A percentile compares a stretch with the other conserved stretches of the same genome.
These are phyloP conservation scores for Mycena alexandri DNA, from an alignment of 768 basidiomycete species.

Conservation along the genomic window DNA sequence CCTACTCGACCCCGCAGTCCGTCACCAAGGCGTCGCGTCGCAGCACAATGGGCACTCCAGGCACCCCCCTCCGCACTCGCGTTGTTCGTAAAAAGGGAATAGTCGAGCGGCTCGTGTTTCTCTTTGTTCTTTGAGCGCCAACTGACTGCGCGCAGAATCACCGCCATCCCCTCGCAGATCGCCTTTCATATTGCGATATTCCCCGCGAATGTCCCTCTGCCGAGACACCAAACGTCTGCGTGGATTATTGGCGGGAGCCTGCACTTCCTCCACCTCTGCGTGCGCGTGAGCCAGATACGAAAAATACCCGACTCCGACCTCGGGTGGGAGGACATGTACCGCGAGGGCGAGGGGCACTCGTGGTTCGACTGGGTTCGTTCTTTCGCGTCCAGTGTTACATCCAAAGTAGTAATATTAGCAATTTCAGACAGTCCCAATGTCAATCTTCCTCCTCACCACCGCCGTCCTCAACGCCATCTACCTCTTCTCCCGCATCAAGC, in stretches of 20 bases:
- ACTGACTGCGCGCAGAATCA: slow-evolving; percentile 57
- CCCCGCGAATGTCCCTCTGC: slow-evolving; percentile 84
- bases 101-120: slow-evolving; percentile 65
- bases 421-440: slow-evolving; percentile 73
- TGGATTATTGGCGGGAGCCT: slow-evolving; percentile 72
- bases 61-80: slow-evolving; percentile 61
- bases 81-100: slow-evolving; percentile 75
- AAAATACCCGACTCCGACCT: slow-evolving; percentile 73
- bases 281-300: slow-evolving; percentile 70
- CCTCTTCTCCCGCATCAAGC: slow-evolving; percentile 75
- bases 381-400: slow-evolving; percentile 14
- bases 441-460: slow-evolving; percentile 64
- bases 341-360: slow-evolving; percentile 69
- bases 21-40: slow-evolving; percentile 57
- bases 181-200: slow-evolving; percentile 86
- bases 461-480: slow-evolving; percentile 74
- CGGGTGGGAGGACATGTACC: slow-evolving; percentile 85
- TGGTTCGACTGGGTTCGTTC: slow-evolving; percentile 86
- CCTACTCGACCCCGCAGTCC: slow-evolving; percentile 73
- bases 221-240: slow-evolving; percentile 74
- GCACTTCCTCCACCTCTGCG: slow-evolving; percentile 77
- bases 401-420: neutral
- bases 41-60: slow-evolving; percentile 50
- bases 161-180: slow-evolving; percentile 76
- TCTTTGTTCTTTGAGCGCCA: slow-evolving; percentile 3